A percentile compares a stretch with the other conserved stretches of the same genome.
Evolutionary conservation across 2,329 filamentous ascomycete species (phyloP).

Genomic region (Pseudogymnoascus sp.): DNA sequence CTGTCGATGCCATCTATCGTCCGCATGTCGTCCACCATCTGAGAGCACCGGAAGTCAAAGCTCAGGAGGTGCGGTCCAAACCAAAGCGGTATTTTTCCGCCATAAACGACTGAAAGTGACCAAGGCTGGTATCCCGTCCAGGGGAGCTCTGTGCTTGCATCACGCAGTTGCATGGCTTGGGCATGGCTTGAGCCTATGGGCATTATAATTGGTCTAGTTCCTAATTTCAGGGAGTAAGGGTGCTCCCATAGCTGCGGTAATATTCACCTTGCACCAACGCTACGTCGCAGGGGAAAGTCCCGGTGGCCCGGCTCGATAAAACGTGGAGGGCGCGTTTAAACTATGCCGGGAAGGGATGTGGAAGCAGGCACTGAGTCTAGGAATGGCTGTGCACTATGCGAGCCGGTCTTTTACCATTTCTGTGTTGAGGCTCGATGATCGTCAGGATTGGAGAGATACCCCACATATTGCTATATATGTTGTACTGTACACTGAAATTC

Average conservation of each 20-base stretch:
- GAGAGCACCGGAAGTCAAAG: conserved; percentile 61
- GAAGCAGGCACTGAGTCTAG: background rate
- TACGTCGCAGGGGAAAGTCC: conserved; percentile 6
- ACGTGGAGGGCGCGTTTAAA: conserved; percentile 1
- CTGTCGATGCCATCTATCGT: conserved; percentile 81
- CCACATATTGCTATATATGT: conserved; percentile 4
- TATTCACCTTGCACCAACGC: background rate
- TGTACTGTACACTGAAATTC: background rate
- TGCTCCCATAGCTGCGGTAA: background rate
- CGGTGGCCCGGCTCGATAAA: background rate
- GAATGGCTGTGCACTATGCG: background rate
- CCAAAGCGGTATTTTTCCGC: conserved; percentile 67
- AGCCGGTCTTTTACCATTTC: conserved; percentile 1
- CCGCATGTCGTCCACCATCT: conserved; percentile 93
- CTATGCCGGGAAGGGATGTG: background rate
- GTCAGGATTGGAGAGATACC: background rate
- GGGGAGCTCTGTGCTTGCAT: background rate
- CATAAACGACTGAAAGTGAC: background rate
- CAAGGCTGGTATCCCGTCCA: background rate
- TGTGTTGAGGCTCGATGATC: conserved; percentile 2
- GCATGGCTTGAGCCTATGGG: background rate
- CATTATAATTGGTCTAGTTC: background rate
- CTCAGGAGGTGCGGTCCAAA: conserved; percentile 57
- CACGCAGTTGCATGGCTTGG: background rate
- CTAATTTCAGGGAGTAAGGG: background rate